phyloP scores from a whole-genome alignment of 2,329 filamentous ascomycete genomes.

The Furcasterigmium sp. region DNA sequence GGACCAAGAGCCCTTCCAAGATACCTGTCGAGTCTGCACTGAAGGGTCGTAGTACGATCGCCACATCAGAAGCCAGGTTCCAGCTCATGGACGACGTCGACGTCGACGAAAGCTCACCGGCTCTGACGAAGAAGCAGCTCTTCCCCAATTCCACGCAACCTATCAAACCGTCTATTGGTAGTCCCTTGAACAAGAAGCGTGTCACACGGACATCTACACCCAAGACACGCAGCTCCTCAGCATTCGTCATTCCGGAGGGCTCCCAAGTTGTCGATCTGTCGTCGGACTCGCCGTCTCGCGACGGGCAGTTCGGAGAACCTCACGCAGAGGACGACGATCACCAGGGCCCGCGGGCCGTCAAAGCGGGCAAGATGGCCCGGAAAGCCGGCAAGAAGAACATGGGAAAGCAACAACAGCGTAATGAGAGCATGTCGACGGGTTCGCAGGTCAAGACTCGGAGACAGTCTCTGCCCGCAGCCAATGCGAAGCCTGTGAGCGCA shows the following conservation, averaged over 20 bases:
- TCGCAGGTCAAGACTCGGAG: background rate
- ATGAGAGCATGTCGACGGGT: background rate
- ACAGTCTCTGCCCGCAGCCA: background rate
- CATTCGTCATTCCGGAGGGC: conserved; percentile 20
- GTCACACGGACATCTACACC: conserved; percentile 3
- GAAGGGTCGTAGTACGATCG: conserved; percentile 17
- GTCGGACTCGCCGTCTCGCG: conserved; percentile 13
- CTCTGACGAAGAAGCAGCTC: conserved; percentile 12
- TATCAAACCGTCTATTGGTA: conserved; percentile 3
- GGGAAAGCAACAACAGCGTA: background rate
- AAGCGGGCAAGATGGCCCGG: conserved; percentile 9
- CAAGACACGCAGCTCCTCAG: conserved; percentile 6
- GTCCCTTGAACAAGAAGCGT: conserved; percentile 10
- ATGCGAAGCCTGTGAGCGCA: no score
- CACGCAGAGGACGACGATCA: conserved; percentile 33
- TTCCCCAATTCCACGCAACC: conserved; percentile 29
- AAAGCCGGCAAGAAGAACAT: background rate
- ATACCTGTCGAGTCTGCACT: conserved; percentile 18
- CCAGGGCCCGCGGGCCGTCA: conserved; percentile 8
- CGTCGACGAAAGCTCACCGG: conserved; percentile 15
- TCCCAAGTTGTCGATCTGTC: conserved; percentile 25
- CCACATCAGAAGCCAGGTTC: conserved; percentile 33
- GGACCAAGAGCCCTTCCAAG: conserved; percentile 27
- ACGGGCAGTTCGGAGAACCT: conserved; percentile 18
- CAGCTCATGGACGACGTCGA: conserved; percentile 30